Evolutionary conservation across 2,329 filamentous ascomycete species (phyloP).

Genomic region (Phaeosphaeriaceae sp.): DNA sequence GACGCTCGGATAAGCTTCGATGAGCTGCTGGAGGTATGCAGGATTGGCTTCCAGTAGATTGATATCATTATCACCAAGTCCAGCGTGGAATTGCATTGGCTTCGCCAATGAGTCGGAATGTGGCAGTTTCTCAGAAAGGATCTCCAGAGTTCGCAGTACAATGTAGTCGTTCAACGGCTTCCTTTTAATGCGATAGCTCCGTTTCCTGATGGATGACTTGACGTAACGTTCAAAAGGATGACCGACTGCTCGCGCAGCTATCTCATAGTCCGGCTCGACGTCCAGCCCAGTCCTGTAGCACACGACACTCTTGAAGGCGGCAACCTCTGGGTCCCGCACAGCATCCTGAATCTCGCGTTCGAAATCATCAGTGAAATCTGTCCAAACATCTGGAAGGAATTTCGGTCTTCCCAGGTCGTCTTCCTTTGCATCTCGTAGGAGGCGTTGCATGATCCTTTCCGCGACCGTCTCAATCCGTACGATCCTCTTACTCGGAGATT

Average conservation of each 20-base stretch:
- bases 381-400: constrained; percentile 49
- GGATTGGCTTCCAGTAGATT: constrained; percentile 74
- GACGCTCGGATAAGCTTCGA: constrained; percentile 71
- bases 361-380: constrained; percentile 59
- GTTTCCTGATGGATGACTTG: constrained; percentile 46
- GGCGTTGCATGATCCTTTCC: constrained; percentile 64
- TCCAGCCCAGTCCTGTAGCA: constrained; percentile 79
- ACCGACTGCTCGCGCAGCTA: constrained; percentile 42
- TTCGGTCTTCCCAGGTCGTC: constrained; percentile 41
- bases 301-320: constrained; percentile 82
- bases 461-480: constrained; percentile 79
- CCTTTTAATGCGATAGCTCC: constrained; percentile 63
- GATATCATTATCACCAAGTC: constrained; percentile 81
- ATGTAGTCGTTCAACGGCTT: constrained; percentile 73
- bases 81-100: constrained; percentile 84
- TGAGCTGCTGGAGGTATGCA: constrained; percentile 75
- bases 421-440: constrained; percentile 49
- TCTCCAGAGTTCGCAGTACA: constrained; percentile 67
- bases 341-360: constrained; percentile 61
- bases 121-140: constrained; percentile 56
- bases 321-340: constrained; percentile 71
- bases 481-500: constrained; percentile 72
- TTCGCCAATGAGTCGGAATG: constrained; percentile 60
- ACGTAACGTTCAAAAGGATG: constrained; percentile 52
- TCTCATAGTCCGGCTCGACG: constrained; percentile 54